phyloP scores from a whole-genome alignment of 306 rosid genomes.

The Hippophae gyantsensis region DNA sequence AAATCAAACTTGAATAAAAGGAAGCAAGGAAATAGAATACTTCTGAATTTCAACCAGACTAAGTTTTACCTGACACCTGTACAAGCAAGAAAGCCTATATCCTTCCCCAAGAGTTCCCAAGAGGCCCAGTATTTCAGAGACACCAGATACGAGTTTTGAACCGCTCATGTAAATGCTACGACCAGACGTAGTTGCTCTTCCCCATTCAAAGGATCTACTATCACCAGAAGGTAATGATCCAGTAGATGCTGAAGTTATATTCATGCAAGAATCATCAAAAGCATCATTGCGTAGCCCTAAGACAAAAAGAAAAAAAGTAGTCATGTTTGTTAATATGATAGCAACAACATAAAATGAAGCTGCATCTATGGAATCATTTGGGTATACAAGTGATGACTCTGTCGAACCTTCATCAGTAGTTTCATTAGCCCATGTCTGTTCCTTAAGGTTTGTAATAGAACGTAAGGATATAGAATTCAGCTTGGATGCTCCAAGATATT shows the following conservation, averaged over 20 bases:
- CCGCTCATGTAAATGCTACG: constrained; percentile 44
- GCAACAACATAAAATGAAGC: too few species aligned
- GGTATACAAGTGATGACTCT: neutral
- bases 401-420: constrained; percentile 70
- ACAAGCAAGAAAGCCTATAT: constrained; percentile 77
- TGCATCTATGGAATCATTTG: too few species aligned
- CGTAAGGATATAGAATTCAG: constrained; percentile 65
- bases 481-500: constrained; percentile 79
- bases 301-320: constrained; percentile 13
- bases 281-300: constrained; percentile 62
- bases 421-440: constrained; percentile 80
- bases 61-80: constrained; percentile 75
- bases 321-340: neutral
- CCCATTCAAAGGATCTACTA: constrained; percentile 53
- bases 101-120: constrained; percentile 85
- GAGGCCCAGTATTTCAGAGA: constrained; percentile 70
- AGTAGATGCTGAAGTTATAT: constrained; percentile 37
- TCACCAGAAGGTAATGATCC: constrained; percentile 46
- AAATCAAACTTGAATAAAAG: constrained; percentile 21
- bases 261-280: constrained; percentile 63
- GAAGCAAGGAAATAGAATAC: constrained; percentile 12
- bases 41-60: constrained; percentile 13
- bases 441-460: constrained; percentile 57
- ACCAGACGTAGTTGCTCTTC: constrained; percentile 30
- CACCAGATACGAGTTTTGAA: constrained; percentile 49